Conservation (phyloP, 345 rosid species). For the Pugionium dolabratum region DNA sequence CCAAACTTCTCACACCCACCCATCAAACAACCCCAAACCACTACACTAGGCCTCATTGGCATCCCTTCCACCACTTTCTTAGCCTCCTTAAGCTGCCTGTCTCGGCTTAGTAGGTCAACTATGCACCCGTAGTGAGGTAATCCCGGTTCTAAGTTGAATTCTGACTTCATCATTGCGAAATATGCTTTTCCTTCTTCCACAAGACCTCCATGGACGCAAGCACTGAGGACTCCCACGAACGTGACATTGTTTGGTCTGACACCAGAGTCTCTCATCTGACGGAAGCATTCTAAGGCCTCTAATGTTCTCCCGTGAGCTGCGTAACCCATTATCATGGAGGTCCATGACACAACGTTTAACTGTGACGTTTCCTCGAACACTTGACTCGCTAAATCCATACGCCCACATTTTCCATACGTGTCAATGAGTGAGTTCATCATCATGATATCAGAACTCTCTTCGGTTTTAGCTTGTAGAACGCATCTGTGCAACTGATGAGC, state of each 20-base stretch:
- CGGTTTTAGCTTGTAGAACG: conserved; percentile 53
- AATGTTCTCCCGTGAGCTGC: conserved; percentile 62
- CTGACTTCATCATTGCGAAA: conserved; percentile 61
- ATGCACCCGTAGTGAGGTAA: conserved; percentile 78
- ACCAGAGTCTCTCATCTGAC: conserved; percentile 51
- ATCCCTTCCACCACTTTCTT: conserved; percentile 63
- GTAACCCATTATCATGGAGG: conserved; percentile 72
- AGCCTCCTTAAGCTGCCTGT: conserved; percentile 71
- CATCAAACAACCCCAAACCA: conserved; percentile 83
- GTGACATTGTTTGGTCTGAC: conserved; percentile 75
- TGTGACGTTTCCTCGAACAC: conserved; percentile 54
- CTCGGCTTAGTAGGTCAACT: conserved; percentile 75
- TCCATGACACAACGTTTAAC: conserved; percentile 82
- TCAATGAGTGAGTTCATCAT: conserved; percentile 77
- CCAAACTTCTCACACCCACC: conserved; percentile 90
- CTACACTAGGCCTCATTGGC: conserved; percentile 76
- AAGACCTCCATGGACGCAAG: conserved; percentile 84
- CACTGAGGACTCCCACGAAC: conserved; percentile 71
- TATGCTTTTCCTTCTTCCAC: conserved; percentile 66
- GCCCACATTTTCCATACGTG: conserved; percentile 83
- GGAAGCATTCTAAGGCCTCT: conserved; percentile 62
- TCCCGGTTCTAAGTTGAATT: conserved; percentile 49
- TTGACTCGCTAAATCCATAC: conserved; percentile 67
- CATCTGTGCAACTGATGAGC: conserved; percentile 77
- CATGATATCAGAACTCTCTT: conserved; percentile 51